These are phyloP conservation scores for Drechslera avenae DNA, from an alignment of 2,329 filamentous ascomycete species.

Conservation along the genomic window DNA sequence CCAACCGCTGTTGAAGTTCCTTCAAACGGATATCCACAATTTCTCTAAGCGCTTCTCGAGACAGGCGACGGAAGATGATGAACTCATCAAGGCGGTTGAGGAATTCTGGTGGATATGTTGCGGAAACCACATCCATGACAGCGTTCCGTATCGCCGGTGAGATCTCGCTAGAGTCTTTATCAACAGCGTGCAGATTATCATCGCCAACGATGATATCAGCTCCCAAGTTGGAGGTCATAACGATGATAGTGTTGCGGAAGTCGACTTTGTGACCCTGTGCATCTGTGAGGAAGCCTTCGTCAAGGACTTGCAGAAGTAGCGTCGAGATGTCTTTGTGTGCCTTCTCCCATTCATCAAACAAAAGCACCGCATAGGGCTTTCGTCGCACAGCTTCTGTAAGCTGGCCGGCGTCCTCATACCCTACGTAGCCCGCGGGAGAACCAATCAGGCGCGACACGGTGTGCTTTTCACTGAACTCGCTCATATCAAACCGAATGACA, in stretches of 20 bases:
- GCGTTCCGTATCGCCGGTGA: constrained; percentile 73
- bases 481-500: constrained; percentile 96
- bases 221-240: constrained; percentile 93
- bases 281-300: constrained; percentile 95
- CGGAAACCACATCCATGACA: constrained; percentile 85
- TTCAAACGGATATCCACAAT: constrained; percentile 91
- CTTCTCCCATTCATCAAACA: constrained; percentile 98
- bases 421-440: constrained; percentile 90
- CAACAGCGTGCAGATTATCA: constrained; percentile 67
- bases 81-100: constrained; percentile 96
- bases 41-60: constrained; percentile 76
- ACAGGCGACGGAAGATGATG: constrained; percentile 91
- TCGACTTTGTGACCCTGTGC: constrained; percentile 96
- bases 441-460: constrained; percentile 93
- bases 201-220: constrained; percentile 86
- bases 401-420: constrained; percentile 95
- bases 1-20: constrained; percentile 81
- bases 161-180: constrained; percentile 64
- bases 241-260: constrained; percentile 95
- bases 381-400: constrained; percentile 92
- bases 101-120: constrained; percentile 85
- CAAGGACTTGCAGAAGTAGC: constrained; percentile 88
- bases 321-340: constrained; percentile 94
- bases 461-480: constrained; percentile 96
- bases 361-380: constrained; percentile 91